Base-by-base conservation (phyloP, 1,284 basidiomycete genomes). In the Leccinum fallax region DNA sequence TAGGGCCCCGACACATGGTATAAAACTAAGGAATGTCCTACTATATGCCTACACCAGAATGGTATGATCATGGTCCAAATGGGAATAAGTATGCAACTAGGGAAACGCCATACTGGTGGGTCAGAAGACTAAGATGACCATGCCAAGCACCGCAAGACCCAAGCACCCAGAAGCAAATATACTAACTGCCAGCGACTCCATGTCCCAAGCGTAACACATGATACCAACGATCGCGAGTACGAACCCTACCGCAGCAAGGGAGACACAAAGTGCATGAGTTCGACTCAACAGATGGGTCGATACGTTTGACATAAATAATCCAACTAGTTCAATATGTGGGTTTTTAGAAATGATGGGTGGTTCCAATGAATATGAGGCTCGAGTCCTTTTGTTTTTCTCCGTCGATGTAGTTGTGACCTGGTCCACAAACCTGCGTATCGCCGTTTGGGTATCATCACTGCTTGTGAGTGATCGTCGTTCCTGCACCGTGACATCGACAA, bases 221-320 rank as follows among this genome's bases (percentile, higher is more conserved):
- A 85, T 81, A 0, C 85, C 86, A n/a, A 75, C 64, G 19, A 85
- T 70, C 1, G 80, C 80, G 13, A 87, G 74, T 2, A 78, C 67
- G 65, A 87, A 87, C 8, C 86, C 85, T 16, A 77, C 54, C n/a
- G 77, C 72, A 11, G 85, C 74, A 16, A 83, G 71, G 61, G 75
- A 65, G 56, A 86, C 79, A 64, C 82, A 85, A 13, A 87, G 72
- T 16, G 75, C 68, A 61, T 87, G 84, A 48, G 78, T 81, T 15
- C 80, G 76, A 57, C 78, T 77, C 49, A 87, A 76, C 11, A 87
- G 71, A 61, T 81, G 77, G 3, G 79, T 78, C 0, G 83, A 82
- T 2, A 53, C 49, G 53, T 61, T 51, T 53, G 68, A 71, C 52
- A 71, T 64, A 53, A 70, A 70, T 5, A 77, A 78, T n/a, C 79